Conservation (phyloP, 345 rosid genomes). For the Aegle marmelos region DNA sequence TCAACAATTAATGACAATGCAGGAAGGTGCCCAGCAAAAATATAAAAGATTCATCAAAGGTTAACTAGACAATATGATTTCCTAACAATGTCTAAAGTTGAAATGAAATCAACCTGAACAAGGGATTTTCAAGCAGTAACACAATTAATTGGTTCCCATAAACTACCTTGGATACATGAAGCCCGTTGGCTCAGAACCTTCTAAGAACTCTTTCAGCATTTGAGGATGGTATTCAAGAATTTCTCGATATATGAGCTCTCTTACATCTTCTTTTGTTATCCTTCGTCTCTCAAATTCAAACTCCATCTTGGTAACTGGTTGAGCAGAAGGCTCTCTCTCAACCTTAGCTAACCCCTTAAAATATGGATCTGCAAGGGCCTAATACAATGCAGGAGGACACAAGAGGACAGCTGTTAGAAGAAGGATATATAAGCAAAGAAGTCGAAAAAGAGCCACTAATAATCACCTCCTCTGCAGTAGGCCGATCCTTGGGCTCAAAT, state of each 20-base stretch:
- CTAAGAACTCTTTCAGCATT: slow-evolving; percentile 81
- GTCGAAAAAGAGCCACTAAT: background rate
- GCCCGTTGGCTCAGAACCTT: slow-evolving; percentile 90
- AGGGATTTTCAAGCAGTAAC: background rate
- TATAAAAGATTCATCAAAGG: background rate
- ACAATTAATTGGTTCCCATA: background rate
- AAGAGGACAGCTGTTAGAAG: slow-evolving; percentile 8
- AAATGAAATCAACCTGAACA: background rate
- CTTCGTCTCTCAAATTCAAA: slow-evolving; percentile 96
- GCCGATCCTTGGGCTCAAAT: slow-evolving; percentile 91
- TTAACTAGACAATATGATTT: background rate
- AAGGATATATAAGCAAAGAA: slow-evolving; percentile 6
- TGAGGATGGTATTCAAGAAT: slow-evolving; percentile 93
- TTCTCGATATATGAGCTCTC: slow-evolving; percentile 91
- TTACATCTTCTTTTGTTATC: slow-evolving; percentile 90
- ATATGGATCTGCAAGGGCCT: slow-evolving; percentile 98
- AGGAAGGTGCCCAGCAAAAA: background rate
- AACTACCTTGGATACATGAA: slow-evolving; percentile 94
- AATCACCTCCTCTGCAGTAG: slow-evolving; percentile 85
- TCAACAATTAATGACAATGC: background rate
- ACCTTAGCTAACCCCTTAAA: slow-evolving; percentile 88
- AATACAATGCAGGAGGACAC: slow-evolving; percentile 17
- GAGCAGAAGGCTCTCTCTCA: slow-evolving; percentile 95
- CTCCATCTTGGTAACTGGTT: slow-evolving; percentile 94
- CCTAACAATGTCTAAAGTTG: background rate